Conservation (phyloP, 176 grass and related monocot species). For the Rhynchospora tenuis region DNA sequence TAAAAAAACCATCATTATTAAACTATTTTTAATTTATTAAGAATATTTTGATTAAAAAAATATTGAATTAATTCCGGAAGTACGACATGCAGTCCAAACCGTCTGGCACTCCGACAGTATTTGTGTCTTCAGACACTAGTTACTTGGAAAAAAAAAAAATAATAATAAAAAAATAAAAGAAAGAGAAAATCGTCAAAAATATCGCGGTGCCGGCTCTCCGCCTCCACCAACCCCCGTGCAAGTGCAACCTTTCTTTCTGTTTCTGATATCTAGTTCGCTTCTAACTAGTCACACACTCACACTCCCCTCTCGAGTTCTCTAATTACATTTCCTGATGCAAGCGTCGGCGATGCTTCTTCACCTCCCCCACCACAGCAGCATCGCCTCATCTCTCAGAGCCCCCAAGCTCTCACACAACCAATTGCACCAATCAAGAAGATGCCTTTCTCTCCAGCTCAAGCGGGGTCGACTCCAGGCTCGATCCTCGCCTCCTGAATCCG, state of each 20-base stretch:
- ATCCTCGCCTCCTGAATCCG: background rate
- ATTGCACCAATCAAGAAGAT: background rate
- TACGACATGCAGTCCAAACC: too few species aligned
- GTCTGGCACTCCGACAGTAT: too few species aligned
- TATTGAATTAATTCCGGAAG: too few species aligned
- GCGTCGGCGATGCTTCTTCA: background rate
- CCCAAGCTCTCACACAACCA: slow-evolving; percentile 11
- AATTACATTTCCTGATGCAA: slow-evolving; percentile 24
- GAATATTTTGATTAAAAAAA: too few species aligned
- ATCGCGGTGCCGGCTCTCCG: background rate
- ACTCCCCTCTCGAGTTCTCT: background rate
- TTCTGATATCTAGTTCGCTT: background rate
- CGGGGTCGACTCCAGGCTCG: background rate
- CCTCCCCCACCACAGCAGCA: background rate
- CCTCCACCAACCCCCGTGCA: background rate
- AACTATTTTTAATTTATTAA: too few species aligned
- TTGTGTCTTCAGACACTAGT: too few species aligned
- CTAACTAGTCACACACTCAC: background rate
- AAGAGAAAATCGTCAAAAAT: background rate
- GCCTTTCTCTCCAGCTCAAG: background rate
- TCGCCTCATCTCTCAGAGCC: slow-evolving; percentile 1
- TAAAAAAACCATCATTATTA: too few species aligned
- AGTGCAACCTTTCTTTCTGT: background rate
- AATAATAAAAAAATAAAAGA: background rate
- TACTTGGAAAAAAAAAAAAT: too few species aligned